Evolutionary conservation across 2,329 filamentous ascomycete species (phyloP).

Genomic region (Fusarium oligoseptatum): DNA sequence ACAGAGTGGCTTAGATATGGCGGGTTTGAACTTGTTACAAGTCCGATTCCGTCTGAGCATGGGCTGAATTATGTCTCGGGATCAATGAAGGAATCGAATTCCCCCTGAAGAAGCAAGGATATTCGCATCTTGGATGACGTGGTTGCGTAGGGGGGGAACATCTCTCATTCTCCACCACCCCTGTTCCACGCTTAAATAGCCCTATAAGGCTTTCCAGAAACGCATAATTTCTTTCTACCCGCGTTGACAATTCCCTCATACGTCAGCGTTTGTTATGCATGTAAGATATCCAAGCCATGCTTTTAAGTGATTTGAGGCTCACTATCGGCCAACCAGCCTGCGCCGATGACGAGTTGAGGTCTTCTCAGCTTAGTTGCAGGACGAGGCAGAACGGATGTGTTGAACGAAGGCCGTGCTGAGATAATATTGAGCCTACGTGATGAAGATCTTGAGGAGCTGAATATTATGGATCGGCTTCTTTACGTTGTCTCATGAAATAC

Average conservation of each 20-base stretch:
- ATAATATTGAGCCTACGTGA: not conserved
- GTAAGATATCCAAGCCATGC: constrained; percentile 1
- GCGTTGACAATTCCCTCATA: not conserved
- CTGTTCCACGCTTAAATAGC: not conserved
- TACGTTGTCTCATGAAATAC: not conserved
- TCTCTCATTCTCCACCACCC: not conserved
- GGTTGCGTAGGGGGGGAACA: not conserved
- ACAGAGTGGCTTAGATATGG: constrained; percentile 4
- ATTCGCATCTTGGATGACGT: not conserved
- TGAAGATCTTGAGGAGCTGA: not conserved
- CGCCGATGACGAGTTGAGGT: not conserved
- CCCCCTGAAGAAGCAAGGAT: not conserved
- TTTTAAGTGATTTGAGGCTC: constrained; percentile 3
- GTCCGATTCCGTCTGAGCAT: not conserved
- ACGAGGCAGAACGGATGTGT: not conserved
- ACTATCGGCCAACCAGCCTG: not conserved
- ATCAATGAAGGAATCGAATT: not conserved
- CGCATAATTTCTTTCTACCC: not conserved
- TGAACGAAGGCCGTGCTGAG: not conserved
- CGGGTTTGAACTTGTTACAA: not conserved
- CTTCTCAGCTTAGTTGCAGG: not conserved
- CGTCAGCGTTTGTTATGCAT: constrained; percentile 1
- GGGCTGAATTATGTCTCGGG: not conserved
- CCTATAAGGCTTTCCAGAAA: constrained; percentile 3
- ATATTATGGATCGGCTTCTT: not conserved